These are phyloP conservation scores for Candida quercuum DNA, from an alignment of 805 yeast genomes.

Conservation along the genomic window DNA sequence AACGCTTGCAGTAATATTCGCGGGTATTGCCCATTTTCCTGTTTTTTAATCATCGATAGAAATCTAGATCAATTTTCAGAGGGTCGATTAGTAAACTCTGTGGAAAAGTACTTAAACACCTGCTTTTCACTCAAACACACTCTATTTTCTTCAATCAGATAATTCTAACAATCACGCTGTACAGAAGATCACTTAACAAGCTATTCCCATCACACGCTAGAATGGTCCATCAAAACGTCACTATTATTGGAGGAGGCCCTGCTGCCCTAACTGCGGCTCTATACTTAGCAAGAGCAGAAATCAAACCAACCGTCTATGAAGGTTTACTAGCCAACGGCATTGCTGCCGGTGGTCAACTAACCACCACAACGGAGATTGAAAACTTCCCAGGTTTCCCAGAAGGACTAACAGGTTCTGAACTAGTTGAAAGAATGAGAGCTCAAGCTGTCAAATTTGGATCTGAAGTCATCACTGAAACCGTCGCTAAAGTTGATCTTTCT, in stretches of 20 bases:
- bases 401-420: conserved; percentile 79
- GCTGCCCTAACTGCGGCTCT: conserved; percentile 99
- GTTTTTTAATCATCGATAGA: background rate
- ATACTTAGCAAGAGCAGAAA: conserved; percentile 93
- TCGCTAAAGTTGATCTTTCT: conserved; percentile 86
- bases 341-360: conserved; percentile 98
- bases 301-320: conserved; percentile 88
- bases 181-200: background rate
- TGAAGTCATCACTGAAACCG: conserved; percentile 90
- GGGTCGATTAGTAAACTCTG: no score
- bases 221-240: conserved; percentile 82
- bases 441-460: conserved; percentile 90
- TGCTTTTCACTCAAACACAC: background rate
- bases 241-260: conserved; percentile 95
- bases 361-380: conserved; percentile 98
- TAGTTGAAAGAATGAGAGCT: conserved; percentile 91
- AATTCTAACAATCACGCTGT: no score
- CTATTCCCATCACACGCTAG: conserved; percentile 26
- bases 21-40: background rate
- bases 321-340: conserved; percentile 95
- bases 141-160: background rate
- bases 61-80: background rate
- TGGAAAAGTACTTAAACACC: background rate
- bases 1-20: background rate
- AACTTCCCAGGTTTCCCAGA: conserved; percentile 99